These are phyloP conservation scores for Xylariaceae sp. DNA, from an alignment of 2,329 filamentous ascomycete genomes.

Conservation along the genomic window DNA sequence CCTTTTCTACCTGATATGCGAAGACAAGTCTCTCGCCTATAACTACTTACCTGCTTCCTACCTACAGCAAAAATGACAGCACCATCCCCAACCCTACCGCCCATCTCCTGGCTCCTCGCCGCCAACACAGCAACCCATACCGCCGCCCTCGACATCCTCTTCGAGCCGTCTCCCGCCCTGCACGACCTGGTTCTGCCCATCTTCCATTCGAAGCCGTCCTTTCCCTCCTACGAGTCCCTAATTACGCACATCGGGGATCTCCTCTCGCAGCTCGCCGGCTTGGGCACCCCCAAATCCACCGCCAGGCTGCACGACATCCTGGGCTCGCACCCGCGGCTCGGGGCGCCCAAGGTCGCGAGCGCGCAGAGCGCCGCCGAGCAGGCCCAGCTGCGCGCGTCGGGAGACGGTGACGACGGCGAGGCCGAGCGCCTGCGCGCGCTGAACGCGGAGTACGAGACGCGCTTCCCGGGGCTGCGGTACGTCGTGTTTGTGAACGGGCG, in stretches of 20 bases:
- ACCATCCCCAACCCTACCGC: slow-evolving; percentile 55
- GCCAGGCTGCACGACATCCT: slow-evolving; percentile 71
- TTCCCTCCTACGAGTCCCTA: slow-evolving; percentile 69
- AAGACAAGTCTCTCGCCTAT: no score
- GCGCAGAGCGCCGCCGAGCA: slow-evolving; percentile 82
- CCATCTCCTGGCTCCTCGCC: slow-evolving; percentile 56
- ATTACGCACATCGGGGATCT: slow-evolving; percentile 67
- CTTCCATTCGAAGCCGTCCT: slow-evolving; percentile 54
- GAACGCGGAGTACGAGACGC: slow-evolving; percentile 79
- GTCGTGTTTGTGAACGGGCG: slow-evolving; percentile 92
- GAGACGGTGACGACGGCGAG: slow-evolving; percentile 58
- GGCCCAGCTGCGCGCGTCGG: slow-evolving; percentile 63
- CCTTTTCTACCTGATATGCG: no score
- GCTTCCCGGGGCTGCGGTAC: slow-evolving; percentile 81
- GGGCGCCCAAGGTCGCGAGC: slow-evolving; percentile 80
- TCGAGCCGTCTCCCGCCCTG: slow-evolving; percentile 78
- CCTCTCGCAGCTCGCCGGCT: slow-evolving; percentile 59
- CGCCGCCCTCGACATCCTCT: slow-evolving; percentile 72
- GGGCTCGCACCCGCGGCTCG: slow-evolving; percentile 80
- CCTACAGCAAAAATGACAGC: slow-evolving; percentile 8
- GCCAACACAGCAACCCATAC: slow-evolving; percentile 59
- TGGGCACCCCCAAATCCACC: slow-evolving; percentile 47
- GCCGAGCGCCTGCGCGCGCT: slow-evolving; percentile 59
- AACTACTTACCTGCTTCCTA: no score
- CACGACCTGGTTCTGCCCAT: slow-evolving; percentile 72